These are phyloP conservation scores for Colletotrichum godetiae DNA, from an alignment of 2,329 filamentous ascomycete species.

Conservation along the genomic window DNA sequence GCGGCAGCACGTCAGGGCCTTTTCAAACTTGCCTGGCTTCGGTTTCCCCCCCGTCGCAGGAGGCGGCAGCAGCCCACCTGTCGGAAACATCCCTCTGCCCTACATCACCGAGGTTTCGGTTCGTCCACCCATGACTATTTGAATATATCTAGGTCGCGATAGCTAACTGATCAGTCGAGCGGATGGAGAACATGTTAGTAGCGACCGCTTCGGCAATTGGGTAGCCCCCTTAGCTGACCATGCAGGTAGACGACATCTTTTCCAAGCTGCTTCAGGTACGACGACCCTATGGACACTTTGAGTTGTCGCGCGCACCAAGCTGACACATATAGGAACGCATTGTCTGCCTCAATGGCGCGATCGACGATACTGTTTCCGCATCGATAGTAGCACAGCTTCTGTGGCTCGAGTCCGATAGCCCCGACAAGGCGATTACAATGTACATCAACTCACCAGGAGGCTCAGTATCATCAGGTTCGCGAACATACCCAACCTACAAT, in stretches of 20 bases:
- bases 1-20: slow-evolving; percentile 51
- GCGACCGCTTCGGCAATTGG: slow-evolving; percentile 3
- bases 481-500: slow-evolving; percentile 25
- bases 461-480: slow-evolving; percentile 77
- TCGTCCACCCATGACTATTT: slow-evolving; percentile 38
- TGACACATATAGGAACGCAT: slow-evolving; percentile 79
- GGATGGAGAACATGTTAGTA: slow-evolving; percentile 82
- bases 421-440: slow-evolving; percentile 93
- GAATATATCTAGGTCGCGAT: neutral
- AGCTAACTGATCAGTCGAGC: slow-evolving; percentile 67
- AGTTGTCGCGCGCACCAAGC: slow-evolving; percentile 28
- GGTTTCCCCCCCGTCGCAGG: slow-evolving; percentile 37
- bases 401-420: slow-evolving; percentile 97
- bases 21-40: slow-evolving; percentile 51
- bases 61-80: slow-evolving; percentile 37
- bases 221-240: slow-evolving; percentile 38
- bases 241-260: slow-evolving; percentile 79
- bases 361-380: slow-evolving; percentile 92
- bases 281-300: neutral
- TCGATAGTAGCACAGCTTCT: slow-evolving; percentile 95
- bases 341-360: slow-evolving; percentile 90
- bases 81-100: slow-evolving; percentile 64
- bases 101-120: slow-evolving; percentile 69
- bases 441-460: slow-evolving; percentile 98
- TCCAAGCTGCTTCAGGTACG: slow-evolving; percentile 80